These are phyloP conservation scores for Acanthamoeba triangularis DNA, from an alignment of 208 protist genomes.

Conservation along the genomic window DNA sequence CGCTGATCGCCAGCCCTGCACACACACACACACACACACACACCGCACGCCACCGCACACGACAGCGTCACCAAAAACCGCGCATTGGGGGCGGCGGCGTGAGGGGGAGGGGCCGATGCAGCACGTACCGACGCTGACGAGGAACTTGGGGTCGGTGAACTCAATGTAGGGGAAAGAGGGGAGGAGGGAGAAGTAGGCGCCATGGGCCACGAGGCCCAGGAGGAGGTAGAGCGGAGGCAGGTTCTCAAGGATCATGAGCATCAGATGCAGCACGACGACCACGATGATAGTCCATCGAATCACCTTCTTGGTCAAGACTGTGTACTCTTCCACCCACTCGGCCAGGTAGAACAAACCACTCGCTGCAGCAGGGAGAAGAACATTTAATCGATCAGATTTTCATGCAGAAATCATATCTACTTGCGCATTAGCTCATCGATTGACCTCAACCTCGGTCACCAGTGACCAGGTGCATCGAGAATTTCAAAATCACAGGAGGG, in stretches of 20 bases:
- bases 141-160: slow-evolving; percentile 66
- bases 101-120: not conserved
- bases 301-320: slow-evolving; percentile 77
- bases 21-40: not conserved
- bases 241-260: slow-evolving; percentile 69
- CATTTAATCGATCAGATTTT: not conserved
- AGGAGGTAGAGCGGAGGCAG: slow-evolving; percentile 57
- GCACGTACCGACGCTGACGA: slow-evolving; percentile 70
- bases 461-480: not conserved
- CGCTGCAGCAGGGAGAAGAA: not conserved
- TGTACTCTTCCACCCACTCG: slow-evolving; percentile 84
- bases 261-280: slow-evolving; percentile 56
- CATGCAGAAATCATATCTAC: not conserved
- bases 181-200: slow-evolving; percentile 74
- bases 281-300: slow-evolving; percentile 47
- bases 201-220: slow-evolving; percentile 62
- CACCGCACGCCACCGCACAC: not conserved
- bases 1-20: slow-evolving; percentile 25
- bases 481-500: not conserved
- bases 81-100: not conserved
- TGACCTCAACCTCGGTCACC: no score
- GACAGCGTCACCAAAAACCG: not conserved
- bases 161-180: slow-evolving; percentile 76
- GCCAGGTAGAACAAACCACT: slow-evolving; percentile 83
- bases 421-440: no score